phyloP scores from a whole-genome alignment of 345 rosid genomes.

The Aquilaria malaccensis region DNA sequence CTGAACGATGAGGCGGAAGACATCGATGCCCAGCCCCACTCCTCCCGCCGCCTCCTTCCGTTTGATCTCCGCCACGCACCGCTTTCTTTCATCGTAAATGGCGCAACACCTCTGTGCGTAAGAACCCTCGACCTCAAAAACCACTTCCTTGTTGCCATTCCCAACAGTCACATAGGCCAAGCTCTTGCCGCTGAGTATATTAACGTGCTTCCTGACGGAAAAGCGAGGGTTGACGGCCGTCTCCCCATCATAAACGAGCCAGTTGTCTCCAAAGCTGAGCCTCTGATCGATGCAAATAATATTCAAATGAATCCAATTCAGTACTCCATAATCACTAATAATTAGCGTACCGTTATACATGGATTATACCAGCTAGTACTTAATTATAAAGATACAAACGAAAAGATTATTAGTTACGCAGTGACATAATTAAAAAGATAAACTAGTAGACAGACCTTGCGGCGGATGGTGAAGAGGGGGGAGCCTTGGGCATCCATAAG shows the following conservation, averaged over 20 bases:
- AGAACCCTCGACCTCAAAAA: constrained; percentile 78
- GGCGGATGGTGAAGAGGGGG: constrained; percentile 91
- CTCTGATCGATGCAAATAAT: constrained; percentile 27
- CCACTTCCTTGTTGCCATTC: constrained; percentile 3
- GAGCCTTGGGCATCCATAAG: constrained; percentile 88
- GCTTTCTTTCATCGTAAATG: constrained; percentile 51
- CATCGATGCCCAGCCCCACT: constrained; percentile 1
- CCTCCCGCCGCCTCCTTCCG: constrained; percentile 9
- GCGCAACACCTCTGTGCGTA: constrained; percentile 58
- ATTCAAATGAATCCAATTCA: no score
- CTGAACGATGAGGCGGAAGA: constrained; percentile 1
- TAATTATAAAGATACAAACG: no score
- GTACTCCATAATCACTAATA: neutral
- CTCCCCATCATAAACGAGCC: constrained; percentile 88
- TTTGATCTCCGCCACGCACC: constrained; percentile 55
- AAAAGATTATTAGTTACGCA: neutral
- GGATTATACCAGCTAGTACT: no score
- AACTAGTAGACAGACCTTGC: constrained; percentile 47
- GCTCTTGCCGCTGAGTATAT: constrained; percentile 38
- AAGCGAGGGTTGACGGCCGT: constrained; percentile 44
- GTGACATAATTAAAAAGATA: neutral
- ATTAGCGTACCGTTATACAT: neutral
- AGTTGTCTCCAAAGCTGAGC: constrained; percentile 64
- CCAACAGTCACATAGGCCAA: constrained; percentile 44
- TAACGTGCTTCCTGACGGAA: constrained; percentile 46